phyloP scores from a whole-genome alignment of 2,329 filamentous ascomycete species.

The Moelleriella libera region DNA sequence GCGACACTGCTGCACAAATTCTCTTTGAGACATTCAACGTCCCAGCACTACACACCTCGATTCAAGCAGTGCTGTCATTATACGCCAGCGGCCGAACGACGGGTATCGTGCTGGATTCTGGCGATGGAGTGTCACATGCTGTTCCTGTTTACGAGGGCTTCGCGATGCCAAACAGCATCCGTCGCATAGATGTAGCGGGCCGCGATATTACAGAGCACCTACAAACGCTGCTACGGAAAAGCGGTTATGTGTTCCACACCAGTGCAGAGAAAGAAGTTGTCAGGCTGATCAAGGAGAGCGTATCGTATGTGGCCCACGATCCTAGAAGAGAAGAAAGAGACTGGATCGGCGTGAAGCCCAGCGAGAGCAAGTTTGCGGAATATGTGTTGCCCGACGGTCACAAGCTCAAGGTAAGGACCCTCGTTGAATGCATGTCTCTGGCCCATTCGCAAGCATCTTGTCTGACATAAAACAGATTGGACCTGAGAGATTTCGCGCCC shows the following conservation, averaged over 20 bases:
- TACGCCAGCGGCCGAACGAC: slow-evolving; percentile 95
- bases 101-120: slow-evolving; percentile 87
- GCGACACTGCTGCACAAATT: slow-evolving; percentile 91
- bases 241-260: slow-evolving; percentile 88
- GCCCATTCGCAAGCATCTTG: neutral
- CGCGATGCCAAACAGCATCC: slow-evolving; percentile 88
- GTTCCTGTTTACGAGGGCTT: slow-evolving; percentile 98
- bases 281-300: slow-evolving; percentile 88
- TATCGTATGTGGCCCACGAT: slow-evolving; percentile 81
- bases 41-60: slow-evolving; percentile 88
- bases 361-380: slow-evolving; percentile 66
- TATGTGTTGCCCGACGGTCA: slow-evolving; percentile 88
- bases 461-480: slow-evolving; percentile 48
- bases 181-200: slow-evolving; percentile 89
- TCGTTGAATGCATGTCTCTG: neutral
- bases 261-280: slow-evolving; percentile 99
- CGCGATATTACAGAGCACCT: slow-evolving; percentile 93
- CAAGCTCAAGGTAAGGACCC: slow-evolving; percentile 59
- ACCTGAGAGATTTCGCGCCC: slow-evolving; percentile 84
- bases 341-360: slow-evolving; percentile 69
- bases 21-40: slow-evolving; percentile 99
- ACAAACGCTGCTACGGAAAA: slow-evolving; percentile 81
- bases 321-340: slow-evolving; percentile 94
- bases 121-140: slow-evolving; percentile 92
- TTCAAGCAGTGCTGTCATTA: slow-evolving; percentile 89